Evolutionary conservation across 2,329 filamentous ascomycete species (phyloP).

Genomic region (Pseudogymnoascus sp.): DNA sequence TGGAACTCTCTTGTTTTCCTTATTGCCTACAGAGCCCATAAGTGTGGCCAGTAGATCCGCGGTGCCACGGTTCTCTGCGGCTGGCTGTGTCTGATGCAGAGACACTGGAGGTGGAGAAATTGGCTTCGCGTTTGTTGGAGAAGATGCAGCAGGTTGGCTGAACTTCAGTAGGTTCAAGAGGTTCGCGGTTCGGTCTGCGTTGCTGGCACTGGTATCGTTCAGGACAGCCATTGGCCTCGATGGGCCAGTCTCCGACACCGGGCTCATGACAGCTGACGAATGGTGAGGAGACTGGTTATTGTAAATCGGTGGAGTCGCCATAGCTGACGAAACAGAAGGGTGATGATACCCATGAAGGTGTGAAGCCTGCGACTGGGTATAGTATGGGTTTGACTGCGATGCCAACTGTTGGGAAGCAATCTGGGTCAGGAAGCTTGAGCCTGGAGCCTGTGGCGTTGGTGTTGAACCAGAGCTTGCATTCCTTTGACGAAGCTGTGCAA

Average conservation of each 20-base stretch:
- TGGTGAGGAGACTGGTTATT: conserved; percentile 47
- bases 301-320: conserved; percentile 47
- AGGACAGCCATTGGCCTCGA: conserved; percentile 33
- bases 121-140: conserved; percentile 19
- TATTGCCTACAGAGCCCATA: conserved; percentile 19
- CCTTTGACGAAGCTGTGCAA: conserved; percentile 28
- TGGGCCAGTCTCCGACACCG: conserved; percentile 34
- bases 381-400: conserved; percentile 19
- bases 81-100: conserved; percentile 17
- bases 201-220: conserved; percentile 25
- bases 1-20: conserved; percentile 12
- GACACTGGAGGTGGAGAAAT: conserved; percentile 16
- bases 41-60: conserved; percentile 28
- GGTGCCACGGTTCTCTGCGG: conserved; percentile 16
- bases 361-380: conserved; percentile 21
- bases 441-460: conserved; percentile 6
- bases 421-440: conserved; percentile 9
- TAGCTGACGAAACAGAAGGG: conserved; percentile 49
- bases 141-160: conserved; percentile 38
- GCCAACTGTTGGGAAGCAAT: not conserved
- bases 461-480: conserved; percentile 7
- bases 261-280: conserved; percentile 51
- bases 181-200: conserved; percentile 45
- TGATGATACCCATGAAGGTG: conserved; percentile 39
- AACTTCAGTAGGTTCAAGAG: conserved; percentile 61